These are phyloP conservation scores for Aspergillus thermomutatus DNA, from an alignment of 2,329 filamentous ascomycete species.

Conservation along the genomic window DNA sequence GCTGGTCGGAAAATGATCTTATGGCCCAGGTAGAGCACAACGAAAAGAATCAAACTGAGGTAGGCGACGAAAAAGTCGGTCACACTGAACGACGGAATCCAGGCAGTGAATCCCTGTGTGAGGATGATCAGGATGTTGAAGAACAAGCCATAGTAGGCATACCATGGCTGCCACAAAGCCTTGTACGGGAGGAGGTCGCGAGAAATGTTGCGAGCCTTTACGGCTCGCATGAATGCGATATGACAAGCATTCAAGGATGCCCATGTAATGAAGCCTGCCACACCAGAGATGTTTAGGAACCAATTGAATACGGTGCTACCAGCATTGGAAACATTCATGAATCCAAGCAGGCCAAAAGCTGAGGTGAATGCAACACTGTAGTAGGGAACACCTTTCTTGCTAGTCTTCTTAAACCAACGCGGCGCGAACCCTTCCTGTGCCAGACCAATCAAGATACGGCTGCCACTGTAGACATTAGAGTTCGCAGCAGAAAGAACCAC, in stretches of 20 bases:
- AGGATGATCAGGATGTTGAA: constrained; percentile 63
- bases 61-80: constrained; percentile 63
- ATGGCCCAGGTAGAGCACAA: constrained; percentile 58
- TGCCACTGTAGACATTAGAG: constrained; percentile 47
- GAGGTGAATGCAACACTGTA: constrained; percentile 43
- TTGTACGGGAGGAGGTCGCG: constrained; percentile 59
- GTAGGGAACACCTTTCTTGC: constrained; percentile 44
- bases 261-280: constrained; percentile 38
- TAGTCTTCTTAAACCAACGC: constrained; percentile 39
- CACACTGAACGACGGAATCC: constrained; percentile 58
- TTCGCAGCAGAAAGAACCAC: constrained; percentile 44
- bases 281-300: constrained; percentile 32
- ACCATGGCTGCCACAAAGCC: constrained; percentile 61
- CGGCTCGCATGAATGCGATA: constrained; percentile 62
- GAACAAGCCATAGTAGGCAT: constrained; percentile 63
- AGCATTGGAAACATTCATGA: constrained; percentile 63
- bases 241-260: constrained; percentile 51
- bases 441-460: constrained; percentile 67
- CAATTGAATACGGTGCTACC: constrained; percentile 58
- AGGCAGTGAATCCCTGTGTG: constrained; percentile 67
- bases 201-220: constrained; percentile 55
- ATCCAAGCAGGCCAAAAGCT: constrained; percentile 62
- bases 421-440: constrained; percentile 47
- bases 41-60: constrained; percentile 62
- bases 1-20: constrained; percentile 45